phyloP scores from a whole-genome alignment of 1,139 yeast genomes.

The Taiozyma sp. region DNA sequence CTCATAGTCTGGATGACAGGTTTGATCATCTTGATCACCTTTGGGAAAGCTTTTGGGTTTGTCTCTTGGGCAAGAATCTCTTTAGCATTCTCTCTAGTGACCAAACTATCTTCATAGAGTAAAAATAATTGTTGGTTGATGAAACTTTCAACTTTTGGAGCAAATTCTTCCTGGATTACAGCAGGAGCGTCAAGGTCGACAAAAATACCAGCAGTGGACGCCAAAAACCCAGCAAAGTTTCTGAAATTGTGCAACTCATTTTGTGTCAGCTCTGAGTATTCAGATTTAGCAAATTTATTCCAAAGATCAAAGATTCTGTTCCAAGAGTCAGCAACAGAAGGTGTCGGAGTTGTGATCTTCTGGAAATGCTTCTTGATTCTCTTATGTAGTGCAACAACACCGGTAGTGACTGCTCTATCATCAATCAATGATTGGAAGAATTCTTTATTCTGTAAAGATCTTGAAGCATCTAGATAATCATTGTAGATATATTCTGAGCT shows the following conservation, averaged over 20 bases:
- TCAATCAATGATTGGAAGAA: constrained; percentile 45
- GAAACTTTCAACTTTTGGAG: constrained; percentile 45
- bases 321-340: constrained; percentile 60
- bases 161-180: constrained; percentile 30
- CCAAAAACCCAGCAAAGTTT: constrained; percentile 57
- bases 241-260: constrained; percentile 39
- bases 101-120: constrained; percentile 45
- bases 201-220: constrained; percentile 54
- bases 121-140: constrained; percentile 36
- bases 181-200: constrained; percentile 31
- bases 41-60: constrained; percentile 36
- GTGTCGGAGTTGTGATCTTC: constrained; percentile 52
- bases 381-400: constrained; percentile 73
- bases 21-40: constrained; percentile 29
- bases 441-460: constrained; percentile 32
- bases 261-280: constrained; percentile 21
- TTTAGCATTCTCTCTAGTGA: constrained; percentile 44
- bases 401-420: constrained; percentile 63
- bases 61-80: constrained; percentile 41
- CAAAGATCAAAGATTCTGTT: constrained; percentile 51
- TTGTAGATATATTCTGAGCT: constrained; percentile 32
- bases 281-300: constrained; percentile 30
- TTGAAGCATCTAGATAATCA: constrained; percentile 8
- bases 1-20: constrained; percentile 22
- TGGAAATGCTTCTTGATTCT: constrained; percentile 51